Conservation (phyloP, 208 protist genomes). For the Tetramitus jugosus region DNA sequence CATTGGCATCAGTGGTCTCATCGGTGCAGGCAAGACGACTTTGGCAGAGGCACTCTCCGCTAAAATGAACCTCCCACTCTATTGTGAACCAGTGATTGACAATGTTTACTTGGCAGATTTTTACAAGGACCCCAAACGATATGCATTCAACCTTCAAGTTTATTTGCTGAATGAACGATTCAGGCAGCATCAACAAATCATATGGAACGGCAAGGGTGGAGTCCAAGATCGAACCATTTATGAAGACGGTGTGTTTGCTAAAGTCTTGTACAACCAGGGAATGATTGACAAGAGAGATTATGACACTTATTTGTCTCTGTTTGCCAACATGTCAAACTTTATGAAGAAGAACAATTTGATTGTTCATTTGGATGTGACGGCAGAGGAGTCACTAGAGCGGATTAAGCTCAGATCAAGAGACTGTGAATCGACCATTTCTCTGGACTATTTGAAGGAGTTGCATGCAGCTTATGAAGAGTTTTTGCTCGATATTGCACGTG, state of each 20-base stretch:
- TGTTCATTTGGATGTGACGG: constrained; percentile 45
- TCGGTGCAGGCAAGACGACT: constrained; percentile 46
- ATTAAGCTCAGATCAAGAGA: constrained; percentile 36
- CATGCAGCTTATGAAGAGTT: constrained; percentile 39
- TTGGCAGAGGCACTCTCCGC: constrained; percentile 30
- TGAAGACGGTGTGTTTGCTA: constrained; percentile 43
- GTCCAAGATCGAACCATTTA: constrained; percentile 46
- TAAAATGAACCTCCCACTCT: constrained; percentile 33
- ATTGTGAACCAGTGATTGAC: constrained; percentile 44
- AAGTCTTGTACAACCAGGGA: constrained; percentile 29
- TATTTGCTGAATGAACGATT: constrained; percentile 47
- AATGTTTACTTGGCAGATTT: constrained; percentile 47
- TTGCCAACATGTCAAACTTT: constrained; percentile 46
- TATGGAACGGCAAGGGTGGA: constrained; percentile 35
- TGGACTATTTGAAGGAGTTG: constrained; percentile 38
- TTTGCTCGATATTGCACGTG: constrained; percentile 31
- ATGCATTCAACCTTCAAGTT: constrained; percentile 42
- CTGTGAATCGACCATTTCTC: constrained; percentile 29
- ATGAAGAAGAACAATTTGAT: constrained; percentile 44
- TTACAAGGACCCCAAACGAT: constrained; percentile 40
- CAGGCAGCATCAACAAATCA: constrained; percentile 46
- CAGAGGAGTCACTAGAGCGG: constrained; percentile 37
- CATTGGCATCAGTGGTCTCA: constrained; percentile 38
- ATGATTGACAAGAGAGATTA: constrained; percentile 43
- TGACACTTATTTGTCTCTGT: constrained; percentile 39